Percentiles rank a stretch among this genome's conserved stretches.
phyloP scores from a whole-genome alignment of 1,284 basidiomycete species.

The Ceratobasidium sp. region DNA sequence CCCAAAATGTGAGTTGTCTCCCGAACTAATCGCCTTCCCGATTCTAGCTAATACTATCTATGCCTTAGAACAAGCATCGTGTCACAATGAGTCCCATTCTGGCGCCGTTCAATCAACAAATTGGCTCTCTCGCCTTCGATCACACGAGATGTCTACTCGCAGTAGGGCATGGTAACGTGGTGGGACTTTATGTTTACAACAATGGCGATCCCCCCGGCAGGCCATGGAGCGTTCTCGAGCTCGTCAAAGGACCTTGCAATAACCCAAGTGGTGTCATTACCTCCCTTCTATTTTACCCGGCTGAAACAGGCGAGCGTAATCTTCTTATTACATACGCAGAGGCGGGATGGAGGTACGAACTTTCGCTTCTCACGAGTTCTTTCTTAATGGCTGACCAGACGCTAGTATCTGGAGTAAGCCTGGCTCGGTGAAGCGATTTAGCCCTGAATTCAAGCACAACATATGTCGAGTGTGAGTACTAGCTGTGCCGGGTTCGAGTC shows the following conservation, averaged over 20 bases:
- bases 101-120: background rate
- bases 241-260: background rate
- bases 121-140: background rate
- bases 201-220: no score
- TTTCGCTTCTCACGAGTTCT: no score
- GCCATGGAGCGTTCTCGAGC: background rate
- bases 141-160: background rate
- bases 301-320: background rate
- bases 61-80: background rate
- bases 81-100: background rate
- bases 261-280: background rate
- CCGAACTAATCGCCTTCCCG: no score
- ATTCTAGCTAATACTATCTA: no score
- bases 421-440: background rate
- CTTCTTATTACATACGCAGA: constrained; percentile 4
- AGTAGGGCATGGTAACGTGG: background rate
- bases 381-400: no score
- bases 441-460: background rate
- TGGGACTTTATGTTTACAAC: background rate
- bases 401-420: background rate
- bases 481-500: background rate
- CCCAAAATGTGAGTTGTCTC: background rate
- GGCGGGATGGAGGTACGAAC: background rate
- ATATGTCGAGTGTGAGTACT: background rate
- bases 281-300: background rate